Conservation (phyloP, 148 eudicot species). For the Agrostemma githago region DNA sequence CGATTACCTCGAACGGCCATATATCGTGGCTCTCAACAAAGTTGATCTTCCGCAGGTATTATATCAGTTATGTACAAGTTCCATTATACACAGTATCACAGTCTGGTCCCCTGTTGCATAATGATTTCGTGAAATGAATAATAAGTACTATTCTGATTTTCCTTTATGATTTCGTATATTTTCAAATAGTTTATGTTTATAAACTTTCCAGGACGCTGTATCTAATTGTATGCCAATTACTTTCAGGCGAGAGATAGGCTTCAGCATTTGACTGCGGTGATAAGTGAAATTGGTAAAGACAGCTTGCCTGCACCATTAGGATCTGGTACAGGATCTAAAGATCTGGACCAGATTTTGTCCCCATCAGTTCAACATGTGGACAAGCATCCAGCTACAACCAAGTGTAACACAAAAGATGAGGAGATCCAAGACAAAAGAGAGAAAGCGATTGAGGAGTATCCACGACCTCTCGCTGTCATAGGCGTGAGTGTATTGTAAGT, state of each 20-base stretch:
- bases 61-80: conserved; percentile 6
- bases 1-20: conserved; percentile 86
- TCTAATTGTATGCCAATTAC: not conserved
- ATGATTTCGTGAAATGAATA: not conserved
- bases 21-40: conserved; percentile 87
- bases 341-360: conserved; percentile 25
- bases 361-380: conserved; percentile 25
- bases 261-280: conserved; percentile 57
- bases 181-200: not conserved
- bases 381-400: conserved; percentile 31
- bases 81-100: conserved; percentile 5
- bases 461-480: conserved; percentile 75
- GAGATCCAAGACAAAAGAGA: conserved; percentile 60
- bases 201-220: not conserved
- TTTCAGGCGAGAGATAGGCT: conserved; percentile 65
- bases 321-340: conserved; percentile 21
- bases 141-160: not conserved
- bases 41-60: conserved; percentile 87
- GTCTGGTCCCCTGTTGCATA: not conserved
- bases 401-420: conserved; percentile 40
- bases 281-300: conserved; percentile 57
- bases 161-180: conserved; percentile 4
- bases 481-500: conserved; percentile 97
- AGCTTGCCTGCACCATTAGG: conserved; percentile 16
- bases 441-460: conserved; percentile 80